phyloP scores from a whole-genome alignment of 2,329 filamentous ascomycete species.

The Colletotrichum caudatum region DNA sequence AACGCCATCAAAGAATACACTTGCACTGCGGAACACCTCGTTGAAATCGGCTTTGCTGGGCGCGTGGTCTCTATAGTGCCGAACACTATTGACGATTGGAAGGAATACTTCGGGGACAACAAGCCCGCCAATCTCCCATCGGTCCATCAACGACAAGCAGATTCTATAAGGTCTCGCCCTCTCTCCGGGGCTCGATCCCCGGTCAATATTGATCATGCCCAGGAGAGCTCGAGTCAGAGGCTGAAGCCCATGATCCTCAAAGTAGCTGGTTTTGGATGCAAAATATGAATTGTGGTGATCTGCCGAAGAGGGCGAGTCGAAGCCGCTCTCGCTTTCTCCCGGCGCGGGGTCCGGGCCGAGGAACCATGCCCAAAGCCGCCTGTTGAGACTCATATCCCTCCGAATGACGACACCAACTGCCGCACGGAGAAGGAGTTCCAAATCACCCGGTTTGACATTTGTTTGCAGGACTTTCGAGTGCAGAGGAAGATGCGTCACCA shows the following conservation, averaged over 20 bases:
- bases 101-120: conserved; percentile 91
- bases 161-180: conserved; percentile 89
- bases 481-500: conserved; percentile 90
- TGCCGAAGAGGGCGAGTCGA: conserved; percentile 59
- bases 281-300: conserved; percentile 60
- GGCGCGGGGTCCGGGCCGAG: conserved; percentile 78
- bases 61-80: conserved; percentile 76
- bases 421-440: conserved; percentile 84
- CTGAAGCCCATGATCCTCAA: conserved; percentile 81
- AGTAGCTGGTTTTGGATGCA: conserved; percentile 79
- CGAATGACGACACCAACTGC: conserved; percentile 89
- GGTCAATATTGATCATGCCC: conserved; percentile 75
- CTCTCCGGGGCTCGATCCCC: conserved; percentile 68
- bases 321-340: conserved; percentile 60
- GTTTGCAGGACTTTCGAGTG: conserved; percentile 84
- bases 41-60: conserved; percentile 77
- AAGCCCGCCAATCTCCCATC: conserved; percentile 94
- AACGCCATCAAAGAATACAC: conserved; percentile 96
- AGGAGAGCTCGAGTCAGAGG: conserved; percentile 81
- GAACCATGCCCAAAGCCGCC: conserved; percentile 96
- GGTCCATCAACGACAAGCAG: conserved; percentile 95
- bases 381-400: conserved; percentile 96
- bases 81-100: conserved; percentile 84
- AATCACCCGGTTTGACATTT: conserved; percentile 77
- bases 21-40: conserved; percentile 92